Percentiles rank a stretch among this genome's conserved stretches.
phyloP scores from a whole-genome alignment of 2,329 filamentous ascomycete genomes.

The Monilinia fructigena region DNA sequence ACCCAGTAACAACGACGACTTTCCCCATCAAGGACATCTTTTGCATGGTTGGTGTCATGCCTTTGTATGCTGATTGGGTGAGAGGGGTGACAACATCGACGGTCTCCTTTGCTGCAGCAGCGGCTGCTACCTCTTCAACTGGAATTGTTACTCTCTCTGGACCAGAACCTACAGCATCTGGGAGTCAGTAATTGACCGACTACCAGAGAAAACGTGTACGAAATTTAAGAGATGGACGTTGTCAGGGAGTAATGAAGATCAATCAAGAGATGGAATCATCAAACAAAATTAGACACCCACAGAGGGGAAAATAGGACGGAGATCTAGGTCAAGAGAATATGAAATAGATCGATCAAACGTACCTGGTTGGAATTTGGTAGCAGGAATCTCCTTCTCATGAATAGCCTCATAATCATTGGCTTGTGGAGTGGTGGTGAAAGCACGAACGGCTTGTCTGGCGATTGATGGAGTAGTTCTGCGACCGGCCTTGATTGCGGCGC shows the following conservation, averaged over 20 bases:
- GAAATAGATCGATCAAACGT: background rate
- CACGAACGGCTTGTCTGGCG: conserved; percentile 29
- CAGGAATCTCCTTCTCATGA: conserved; percentile 36
- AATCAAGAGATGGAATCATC: background rate
- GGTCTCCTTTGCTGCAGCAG: conserved; percentile 18
- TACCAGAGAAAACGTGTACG: conserved; percentile 1
- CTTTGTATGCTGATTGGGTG: conserved; percentile 51
- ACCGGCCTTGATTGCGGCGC: conserved; percentile 19
- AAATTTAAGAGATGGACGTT: background rate
- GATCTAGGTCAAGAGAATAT: background rate
- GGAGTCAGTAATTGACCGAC: conserved; percentile 5
- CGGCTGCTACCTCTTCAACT: conserved; percentile 29
- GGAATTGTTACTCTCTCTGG: conserved; percentile 32
- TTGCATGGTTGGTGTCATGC: conserved; percentile 63
- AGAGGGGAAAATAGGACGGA: background rate
- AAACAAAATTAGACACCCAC: background rate
- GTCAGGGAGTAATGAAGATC: too few species aligned
- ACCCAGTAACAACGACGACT: conserved; percentile 71
- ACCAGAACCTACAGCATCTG: conserved; percentile 14
- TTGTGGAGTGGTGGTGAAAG: conserved; percentile 31
- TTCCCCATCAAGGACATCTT: conserved; percentile 69
- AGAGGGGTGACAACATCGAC: conserved; percentile 45
- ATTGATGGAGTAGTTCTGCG: conserved; percentile 9
- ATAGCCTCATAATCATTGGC: conserved; percentile 34
- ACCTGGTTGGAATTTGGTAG: conserved; percentile 19